Conservation (phyloP, 768 basidiomycete species). For the Suillus cothurnatus region DNA sequence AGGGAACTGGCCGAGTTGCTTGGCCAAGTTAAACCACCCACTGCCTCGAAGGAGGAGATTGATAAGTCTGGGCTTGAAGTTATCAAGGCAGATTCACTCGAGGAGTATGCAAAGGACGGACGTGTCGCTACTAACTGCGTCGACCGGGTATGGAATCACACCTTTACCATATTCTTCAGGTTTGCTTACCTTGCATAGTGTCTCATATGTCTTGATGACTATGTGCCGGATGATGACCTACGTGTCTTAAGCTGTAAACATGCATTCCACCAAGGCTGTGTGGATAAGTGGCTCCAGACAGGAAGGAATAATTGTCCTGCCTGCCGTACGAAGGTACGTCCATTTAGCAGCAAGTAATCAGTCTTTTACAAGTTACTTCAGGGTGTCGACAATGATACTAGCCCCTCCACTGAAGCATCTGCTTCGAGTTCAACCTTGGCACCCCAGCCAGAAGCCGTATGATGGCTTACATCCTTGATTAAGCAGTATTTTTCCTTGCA, state of each 20-base stretch:
- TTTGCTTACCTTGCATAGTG: conserved; percentile 46
- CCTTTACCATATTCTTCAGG: not conserved
- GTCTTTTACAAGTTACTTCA: conserved; percentile 6
- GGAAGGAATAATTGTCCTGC: conserved; percentile 93
- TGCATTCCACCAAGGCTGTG: conserved; percentile 87
- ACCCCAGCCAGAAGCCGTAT: conserved; percentile 12
- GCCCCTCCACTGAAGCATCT: conserved; percentile 2
- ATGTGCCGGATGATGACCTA: conserved; percentile 73
- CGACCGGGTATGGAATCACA: conserved; percentile 61
- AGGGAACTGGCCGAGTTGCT: conserved; percentile 85
- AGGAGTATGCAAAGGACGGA: conserved; percentile 58
- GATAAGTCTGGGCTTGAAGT: conserved; percentile 80
- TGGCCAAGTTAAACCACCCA: conserved; percentile 81
- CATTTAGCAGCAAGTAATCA: not conserved
- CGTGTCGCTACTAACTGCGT: conserved; percentile 75
- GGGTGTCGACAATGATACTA: conserved; percentile 29
- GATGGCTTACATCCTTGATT: conserved; percentile 9
- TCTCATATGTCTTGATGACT: conserved; percentile 88
- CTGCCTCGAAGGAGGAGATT: conserved; percentile 82
- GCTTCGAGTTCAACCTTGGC: conserved; percentile 13
- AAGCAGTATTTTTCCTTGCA: conserved; percentile 3
- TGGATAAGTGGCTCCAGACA: conserved; percentile 85
- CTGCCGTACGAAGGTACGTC: conserved; percentile 73
- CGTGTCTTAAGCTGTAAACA: conserved; percentile 84
- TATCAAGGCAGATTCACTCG: conserved; percentile 55